phyloP scores from a whole-genome alignment of 371 early-diverging fungal genomes.

The Mortierella sp. region DNA sequence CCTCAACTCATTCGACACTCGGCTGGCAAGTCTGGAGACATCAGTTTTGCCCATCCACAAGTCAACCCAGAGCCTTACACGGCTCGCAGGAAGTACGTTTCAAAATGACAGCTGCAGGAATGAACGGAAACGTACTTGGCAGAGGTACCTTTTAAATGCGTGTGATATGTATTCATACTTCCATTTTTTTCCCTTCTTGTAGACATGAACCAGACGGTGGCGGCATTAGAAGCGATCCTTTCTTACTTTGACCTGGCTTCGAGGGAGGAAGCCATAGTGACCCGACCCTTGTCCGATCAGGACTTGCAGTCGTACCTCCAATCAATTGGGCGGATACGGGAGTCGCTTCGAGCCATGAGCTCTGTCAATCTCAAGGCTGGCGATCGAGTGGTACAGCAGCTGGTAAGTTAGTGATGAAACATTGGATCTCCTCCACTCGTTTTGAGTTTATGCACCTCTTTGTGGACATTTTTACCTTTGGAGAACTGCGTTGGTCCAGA shows the following conservation, averaged over 20 bases:
- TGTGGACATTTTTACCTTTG: background rate
- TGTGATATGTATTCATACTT: background rate
- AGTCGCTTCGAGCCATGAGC: constrained; percentile 69
- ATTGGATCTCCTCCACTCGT: background rate
- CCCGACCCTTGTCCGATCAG: constrained; percentile 67
- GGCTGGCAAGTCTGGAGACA: constrained; percentile 83
- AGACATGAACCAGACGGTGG: constrained; percentile 83
- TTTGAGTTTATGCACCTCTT: background rate
- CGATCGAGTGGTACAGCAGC: constrained; percentile 67
- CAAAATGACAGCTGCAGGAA: background rate
- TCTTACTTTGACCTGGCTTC: constrained; percentile 84
- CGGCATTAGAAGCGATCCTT: constrained; percentile 79
- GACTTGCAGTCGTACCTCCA: constrained; percentile 67
- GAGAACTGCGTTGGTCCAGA: background rate
- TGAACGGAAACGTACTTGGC: background rate
- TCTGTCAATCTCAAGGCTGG: constrained; percentile 65
- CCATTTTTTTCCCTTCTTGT: background rate
- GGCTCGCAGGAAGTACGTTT: constrained; percentile 81
- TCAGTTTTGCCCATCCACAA: constrained; percentile 91
- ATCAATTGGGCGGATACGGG: constrained; percentile 68
- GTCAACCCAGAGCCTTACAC: constrained; percentile 87
- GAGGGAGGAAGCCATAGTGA: constrained; percentile 79
- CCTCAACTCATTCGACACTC: constrained; percentile 86
- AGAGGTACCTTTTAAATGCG: background rate
- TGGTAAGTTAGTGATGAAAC: constrained; percentile 53